phyloP scores from a whole-genome alignment of 371 early-diverging fungal species.

The Mucor saturninus region DNA sequence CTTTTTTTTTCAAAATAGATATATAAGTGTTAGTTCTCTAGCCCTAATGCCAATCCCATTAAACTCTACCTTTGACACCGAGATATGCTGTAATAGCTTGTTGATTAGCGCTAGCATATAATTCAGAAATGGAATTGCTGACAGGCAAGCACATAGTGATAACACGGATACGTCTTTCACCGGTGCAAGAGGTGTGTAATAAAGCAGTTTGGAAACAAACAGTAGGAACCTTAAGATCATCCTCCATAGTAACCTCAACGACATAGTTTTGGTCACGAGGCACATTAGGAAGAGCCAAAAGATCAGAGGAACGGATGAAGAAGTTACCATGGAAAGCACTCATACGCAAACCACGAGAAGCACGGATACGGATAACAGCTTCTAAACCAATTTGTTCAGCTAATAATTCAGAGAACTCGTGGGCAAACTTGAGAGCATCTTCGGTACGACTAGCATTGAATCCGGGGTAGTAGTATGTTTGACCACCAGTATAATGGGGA shows the following conservation, averaged over 20 bases:
- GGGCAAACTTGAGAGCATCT: slow-evolving; percentile 87
- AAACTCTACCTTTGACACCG: slow-evolving; percentile 68
- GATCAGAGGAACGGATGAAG: slow-evolving; percentile 94
- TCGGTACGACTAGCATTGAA: slow-evolving; percentile 89
- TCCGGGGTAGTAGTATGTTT: slow-evolving; percentile 93
- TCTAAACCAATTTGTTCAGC: slow-evolving; percentile 90
- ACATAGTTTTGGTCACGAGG: slow-evolving; percentile 94
- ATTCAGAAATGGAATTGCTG: slow-evolving; percentile 76
- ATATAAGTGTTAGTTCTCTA: too few species aligned
- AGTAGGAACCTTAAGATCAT: slow-evolving; percentile 76
- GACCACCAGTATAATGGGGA: slow-evolving; percentile 95
- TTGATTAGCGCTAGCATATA: slow-evolving; percentile 87
- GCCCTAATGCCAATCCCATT: background rate
- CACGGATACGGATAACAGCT: slow-evolving; percentile 95
- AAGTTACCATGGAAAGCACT: slow-evolving; percentile 95
- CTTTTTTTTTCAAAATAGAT: slow-evolving; percentile 7
- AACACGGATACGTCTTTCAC: slow-evolving; percentile 96
- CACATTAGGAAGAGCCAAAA: slow-evolving; percentile 93
- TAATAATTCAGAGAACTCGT: slow-evolving; percentile 87
- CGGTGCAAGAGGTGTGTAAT: slow-evolving; percentile 83
- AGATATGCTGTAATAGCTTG: slow-evolving; percentile 51
- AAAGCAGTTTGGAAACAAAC: slow-evolving; percentile 98
- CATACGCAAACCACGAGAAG: slow-evolving; percentile 87
- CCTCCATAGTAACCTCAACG: slow-evolving; percentile 89
- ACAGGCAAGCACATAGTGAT: slow-evolving; percentile 92